A percentile compares a stretch with the other conserved stretches of the same genome.
phyloP scores from a whole-genome alignment of 495 filamentous ascomycete genomes.

The Penicillium maclennaniae region DNA sequence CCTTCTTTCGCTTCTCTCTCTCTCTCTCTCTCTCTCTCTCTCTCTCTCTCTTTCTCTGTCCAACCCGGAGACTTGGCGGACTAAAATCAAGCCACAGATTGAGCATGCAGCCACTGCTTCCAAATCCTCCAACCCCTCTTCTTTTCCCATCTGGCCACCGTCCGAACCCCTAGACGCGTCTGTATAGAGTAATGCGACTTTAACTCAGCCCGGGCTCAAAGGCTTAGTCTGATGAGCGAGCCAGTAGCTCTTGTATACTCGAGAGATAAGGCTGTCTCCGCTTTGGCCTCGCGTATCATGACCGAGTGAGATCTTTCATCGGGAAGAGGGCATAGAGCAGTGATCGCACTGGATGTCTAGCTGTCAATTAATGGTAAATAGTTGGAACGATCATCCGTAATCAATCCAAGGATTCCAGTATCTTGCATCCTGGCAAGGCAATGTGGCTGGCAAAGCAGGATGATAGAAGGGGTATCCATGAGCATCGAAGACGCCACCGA shows the following conservation, averaged over 20 bases:
- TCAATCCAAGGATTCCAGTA: slow-evolving; percentile 6
- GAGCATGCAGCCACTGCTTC: slow-evolving; percentile 15
- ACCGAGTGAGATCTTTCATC: background rate
- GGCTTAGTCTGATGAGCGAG: background rate
- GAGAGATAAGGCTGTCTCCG: background rate
- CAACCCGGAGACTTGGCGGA: slow-evolving; percentile 26
- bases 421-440: slow-evolving; percentile 13
- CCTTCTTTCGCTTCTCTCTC: no score
- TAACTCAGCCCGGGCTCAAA: background rate
- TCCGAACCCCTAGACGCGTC: background rate
- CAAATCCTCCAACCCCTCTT: slow-evolving; percentile 10
- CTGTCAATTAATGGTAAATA: background rate
- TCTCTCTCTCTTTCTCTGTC: slow-evolving; percentile 17
- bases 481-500: slow-evolving; percentile 1
- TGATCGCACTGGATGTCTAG: background rate
- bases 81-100: slow-evolving; percentile 27
- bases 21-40: no score
- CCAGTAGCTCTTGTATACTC: background rate
- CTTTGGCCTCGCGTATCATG: background rate
- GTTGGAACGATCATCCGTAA: background rate
- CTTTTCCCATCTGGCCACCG: background rate
- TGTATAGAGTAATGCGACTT: background rate
- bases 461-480: background rate
- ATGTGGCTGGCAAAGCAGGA: slow-evolving; percentile 12
- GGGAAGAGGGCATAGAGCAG: background rate